Evolutionary conservation across 495 filamentous ascomycete species (phyloP).

Genomic region (Hypoxylon trugodes): DNA sequence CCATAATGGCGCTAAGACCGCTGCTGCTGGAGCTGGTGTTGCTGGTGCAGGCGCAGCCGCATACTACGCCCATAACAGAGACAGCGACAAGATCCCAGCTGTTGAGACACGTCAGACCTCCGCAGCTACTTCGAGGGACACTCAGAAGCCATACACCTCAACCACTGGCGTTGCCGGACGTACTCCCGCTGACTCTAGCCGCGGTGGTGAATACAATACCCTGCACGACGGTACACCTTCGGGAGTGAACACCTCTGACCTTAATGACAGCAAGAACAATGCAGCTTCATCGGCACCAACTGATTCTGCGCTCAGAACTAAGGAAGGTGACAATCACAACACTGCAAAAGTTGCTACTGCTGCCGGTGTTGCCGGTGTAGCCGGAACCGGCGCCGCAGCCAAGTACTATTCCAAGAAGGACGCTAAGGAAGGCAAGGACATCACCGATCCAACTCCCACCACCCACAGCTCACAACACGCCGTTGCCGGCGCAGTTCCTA

Average conservation of each 20-base stretch:
- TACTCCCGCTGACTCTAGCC: background rate
- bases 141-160: background rate
- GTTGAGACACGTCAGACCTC: background rate
- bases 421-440: background rate
- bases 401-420: constrained; percentile 1
- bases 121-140: background rate
- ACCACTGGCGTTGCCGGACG: background rate
- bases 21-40: constrained; percentile 10
- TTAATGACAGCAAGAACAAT: background rate
- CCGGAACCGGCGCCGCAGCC: constrained; percentile 15
- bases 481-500: background rate
- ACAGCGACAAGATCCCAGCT: background rate
- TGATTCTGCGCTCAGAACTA: background rate
- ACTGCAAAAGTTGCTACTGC: constrained; percentile 14
- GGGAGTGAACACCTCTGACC: constrained; percentile 29
- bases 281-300: background rate
- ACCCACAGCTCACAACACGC: background rate
- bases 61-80: background rate
- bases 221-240: constrained; percentile 41
- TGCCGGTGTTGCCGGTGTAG: constrained; percentile 13
- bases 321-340: constrained; percentile 4
- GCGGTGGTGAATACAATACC: constrained; percentile 27
- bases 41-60: constrained; percentile 10
- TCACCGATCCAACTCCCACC: background rate
- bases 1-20: constrained; percentile 16